phyloP scores from a whole-genome alignment of 345 rosid species.

The Arabidopsis thaliana region TAIR10.1 NC_003075.7:8258501-8259000 shows the following conservation, averaged over 20 bases:
- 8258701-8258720: slow-evolving; percentile 94
- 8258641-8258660: slow-evolving; percentile 96
- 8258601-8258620: slow-evolving; percentile 65
- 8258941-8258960: slow-evolving; percentile 99
- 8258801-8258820: slow-evolving; percentile 58
- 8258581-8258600: slow-evolving; percentile 81
- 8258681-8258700: slow-evolving; percentile 93
- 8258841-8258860: slow-evolving; percentile 95
- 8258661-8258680: slow-evolving; percentile 98
- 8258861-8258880: slow-evolving; percentile 96
- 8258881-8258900: slow-evolving; percentile 93
- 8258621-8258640: slow-evolving; percentile 88
- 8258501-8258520: slow-evolving; percentile 77
- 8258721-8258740: slow-evolving; percentile 94
- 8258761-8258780: slow-evolving; percentile 4
- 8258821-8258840: slow-evolving; percentile 97
- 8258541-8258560: slow-evolving; percentile 89
- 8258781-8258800: slow-evolving; percentile 5
- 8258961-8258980: slow-evolving; percentile 92
- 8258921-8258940: slow-evolving; percentile 99
- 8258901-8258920: slow-evolving; percentile 95
- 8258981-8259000: slow-evolving; percentile 93
- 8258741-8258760: slow-evolving; percentile 14
- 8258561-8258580: slow-evolving; percentile 78
- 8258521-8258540: slow-evolving; percentile 98